Evolutionary conservation across 2,329 filamentous ascomycete species (phyloP), one percentile per base, ranked within the genome.

Genomic region (Tricladium varicosporioides): DNA sequence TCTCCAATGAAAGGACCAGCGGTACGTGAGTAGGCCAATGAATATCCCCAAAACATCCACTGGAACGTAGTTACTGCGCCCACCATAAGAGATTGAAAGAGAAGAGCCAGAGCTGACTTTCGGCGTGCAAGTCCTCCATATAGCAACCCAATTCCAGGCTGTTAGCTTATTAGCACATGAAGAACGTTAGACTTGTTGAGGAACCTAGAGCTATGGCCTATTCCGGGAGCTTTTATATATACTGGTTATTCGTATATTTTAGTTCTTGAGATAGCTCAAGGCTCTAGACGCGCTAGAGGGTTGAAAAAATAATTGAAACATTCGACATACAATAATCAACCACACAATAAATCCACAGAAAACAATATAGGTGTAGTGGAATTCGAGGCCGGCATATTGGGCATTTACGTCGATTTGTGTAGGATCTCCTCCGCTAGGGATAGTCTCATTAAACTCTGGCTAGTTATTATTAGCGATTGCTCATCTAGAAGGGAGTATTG

Each of bases 11-110:
- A 88, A 1, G 81, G 75, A 8, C 79, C 79, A 1, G 80, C 84
- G 18, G 80, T 80, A 52, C 82, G 75, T 1, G 81, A 83, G 69
- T 86, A 87, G 19, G 84, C 79, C 7, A 88, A 73, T 0, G 79
- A 81, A 71, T 86, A 87, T 2, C 85, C 85, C 81, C 79, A 87
- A 69, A 86, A 86, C 71, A 86, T 81, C 72, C 72, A 75, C 70
- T 82, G 80, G 65, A 83, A 79, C n/a, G 78, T 72, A 48, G 76
- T 74, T 1, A 85, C 78, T 44, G 80, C 78, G 32, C 76, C 75
- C 42, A 86, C 78, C 70, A 85, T 78, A 33, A 86, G 73, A 7
- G 79, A 80, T 67, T 87, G 84, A 70, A 87, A 87, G 1, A 88
- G 74, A 49, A 87, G 73, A 2, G 83, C 73, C 27, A 87, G 73